Evolutionary conservation across 192 early-diverging fungal species (phyloP), one percentile per base, ranked within the genome.

Genomic region (Kickxella alabastrina): DNA sequence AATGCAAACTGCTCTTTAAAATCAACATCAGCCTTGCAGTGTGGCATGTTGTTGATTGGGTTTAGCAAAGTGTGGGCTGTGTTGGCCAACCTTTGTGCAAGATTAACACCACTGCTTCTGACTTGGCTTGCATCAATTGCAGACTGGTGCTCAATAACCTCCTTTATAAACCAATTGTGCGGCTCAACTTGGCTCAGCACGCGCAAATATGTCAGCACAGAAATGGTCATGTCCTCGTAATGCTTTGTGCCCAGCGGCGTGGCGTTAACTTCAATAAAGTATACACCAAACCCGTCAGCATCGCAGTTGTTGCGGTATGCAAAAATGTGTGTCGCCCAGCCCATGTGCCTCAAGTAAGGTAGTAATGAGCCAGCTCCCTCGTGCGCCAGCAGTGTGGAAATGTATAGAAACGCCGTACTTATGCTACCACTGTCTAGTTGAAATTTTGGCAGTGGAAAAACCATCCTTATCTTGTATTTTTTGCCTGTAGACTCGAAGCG

Each of bases 291-390:
- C 7, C 49, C 44, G 13, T 56, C 25, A 17, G 28, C 19, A 29
- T 54, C 52, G 4, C n/a, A 12, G 4, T 39, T 27, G 14, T 43
- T 6, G 1, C 9, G 15, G 23, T 43, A 15, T 12, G 48, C 49
- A 25, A 18, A 6, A 12, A 61, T 24, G 42, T 13, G 14, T 21
- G 3, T 25, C 23, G 88, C 90, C 92, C 92, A 95, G 2, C 91
- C 87, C 31, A 85, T 79, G 36, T 83, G 77, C 56, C 91, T 95
- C 36, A 95, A 62, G 25, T 88, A 67, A 0, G 87, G 83, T 10
- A 91, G 60, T 43, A 98, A 72, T 3, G 92, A 95, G 5, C 95
- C 95, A 14, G 66, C 62, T n/a, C 85, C 84, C 49, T 94, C 87
- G 59, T 89, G 85, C 0, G 83, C 85, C 53, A 98, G 82, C 24